Evolutionary conservation across 371 early-diverging fungal species (phyloP), one percentile per base, ranked within the genome.

Genomic region (Synchytrium microbalum): DNA sequence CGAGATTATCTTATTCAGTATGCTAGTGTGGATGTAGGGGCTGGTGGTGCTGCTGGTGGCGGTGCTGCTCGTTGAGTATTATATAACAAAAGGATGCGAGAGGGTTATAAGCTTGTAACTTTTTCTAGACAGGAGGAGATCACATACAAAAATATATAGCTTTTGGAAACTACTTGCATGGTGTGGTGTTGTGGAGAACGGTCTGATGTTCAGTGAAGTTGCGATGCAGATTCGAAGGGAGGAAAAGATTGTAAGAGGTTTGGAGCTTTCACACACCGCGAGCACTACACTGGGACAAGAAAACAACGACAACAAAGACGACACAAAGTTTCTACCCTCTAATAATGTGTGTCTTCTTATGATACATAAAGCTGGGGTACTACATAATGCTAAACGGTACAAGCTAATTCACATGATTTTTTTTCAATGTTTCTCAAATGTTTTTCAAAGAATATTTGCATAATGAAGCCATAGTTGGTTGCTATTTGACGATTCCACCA

Each of bases 1-100:
- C 52, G 58, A 14, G 66, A 72, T 13, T n/a, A 62, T 51, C 55
- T 74, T 16, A 62, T 46, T 30, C 54, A 56, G 58, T 67, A 63
- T 51, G 54, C 27, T n/a, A 52, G 62, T 27, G 29, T 67, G 23
- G 64, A 67, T 24, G 58, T 24, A 28, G 29, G 5, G 8, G 31
- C 10, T 24, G 29, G 31, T 2, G 27, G 64, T 19, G 25, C 8
- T 13, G 10, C 46, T 5, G 46, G 10, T 38, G 46, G 46, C 19
- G 46, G 10, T 19, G 46, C 46, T 19, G 19, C 5, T 38, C 46
- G 46, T 38, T 38, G 19, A 38, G 19, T 38, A 14, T n/a, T 13
- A 51, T n/a, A 13, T 51, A 13, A 51, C 51, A 51, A n/a, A n/a
- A 13, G 13, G 51, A n/a, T 13, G 14, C 13, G 51, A 13, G n/a